Conservation (phyloP, 495 filamentous ascomycete species). For the Rusavskia elegans region DNA sequence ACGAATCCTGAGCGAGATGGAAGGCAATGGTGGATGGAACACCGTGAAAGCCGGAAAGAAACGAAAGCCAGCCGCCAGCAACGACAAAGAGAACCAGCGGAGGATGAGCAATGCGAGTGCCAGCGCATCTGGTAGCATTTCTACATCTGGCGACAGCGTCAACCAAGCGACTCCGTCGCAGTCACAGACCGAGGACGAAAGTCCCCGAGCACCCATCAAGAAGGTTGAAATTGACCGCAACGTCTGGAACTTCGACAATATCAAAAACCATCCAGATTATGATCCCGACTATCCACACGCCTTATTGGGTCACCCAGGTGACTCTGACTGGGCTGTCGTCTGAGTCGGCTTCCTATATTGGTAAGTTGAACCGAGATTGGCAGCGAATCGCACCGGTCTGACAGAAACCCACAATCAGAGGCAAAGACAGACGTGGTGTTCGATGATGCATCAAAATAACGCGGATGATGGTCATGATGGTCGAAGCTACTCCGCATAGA, state of each 20-base stretch:
- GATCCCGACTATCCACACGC: slow-evolving; percentile 11
- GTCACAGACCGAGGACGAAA: not conserved
- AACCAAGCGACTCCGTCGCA: not conserved
- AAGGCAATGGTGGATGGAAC: slow-evolving; percentile 50
- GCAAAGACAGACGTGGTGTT: too few species aligned
- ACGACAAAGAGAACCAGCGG: slow-evolving; percentile 26
- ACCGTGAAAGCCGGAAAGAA: slow-evolving; percentile 52
- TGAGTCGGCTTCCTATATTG: not conserved
- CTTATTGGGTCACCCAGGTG: slow-evolving; percentile 31
- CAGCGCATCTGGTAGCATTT: not conserved
- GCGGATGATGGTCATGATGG: too few species aligned
- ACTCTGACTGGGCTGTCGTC: slow-evolving; percentile 41
- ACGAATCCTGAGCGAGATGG: slow-evolving; percentile 43
- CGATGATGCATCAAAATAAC: too few species aligned
- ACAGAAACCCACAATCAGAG: too few species aligned
- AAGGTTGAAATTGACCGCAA: slow-evolving; percentile 5
- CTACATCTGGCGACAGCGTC: not conserved
- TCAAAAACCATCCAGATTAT: slow-evolving; percentile 12
- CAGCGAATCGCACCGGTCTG: too few species aligned
- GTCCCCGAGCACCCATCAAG: not conserved
- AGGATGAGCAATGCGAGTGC: slow-evolving; percentile 11
- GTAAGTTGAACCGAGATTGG: too few species aligned
- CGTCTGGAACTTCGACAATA: slow-evolving; percentile 11
- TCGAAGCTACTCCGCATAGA: too few species aligned
- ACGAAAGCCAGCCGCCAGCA: slow-evolving; percentile 34